phyloP scores from a whole-genome alignment of 768 basidiomycete species.

The Psilocybe azurescens region DNA sequence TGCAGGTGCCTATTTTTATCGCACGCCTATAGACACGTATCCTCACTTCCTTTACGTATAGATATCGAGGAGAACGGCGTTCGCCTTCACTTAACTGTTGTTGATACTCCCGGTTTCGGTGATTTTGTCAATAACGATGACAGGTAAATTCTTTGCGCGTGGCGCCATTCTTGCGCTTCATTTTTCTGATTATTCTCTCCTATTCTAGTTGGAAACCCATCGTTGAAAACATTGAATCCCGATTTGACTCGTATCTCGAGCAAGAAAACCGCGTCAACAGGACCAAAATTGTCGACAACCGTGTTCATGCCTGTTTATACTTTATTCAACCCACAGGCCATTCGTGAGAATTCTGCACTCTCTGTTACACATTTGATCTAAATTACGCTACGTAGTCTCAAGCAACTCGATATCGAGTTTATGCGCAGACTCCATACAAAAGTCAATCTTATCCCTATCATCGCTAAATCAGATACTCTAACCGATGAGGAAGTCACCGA shows the following conservation, averaged over 20 bases:
- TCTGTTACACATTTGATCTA: constrained; percentile 12
- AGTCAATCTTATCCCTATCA: constrained; percentile 98
- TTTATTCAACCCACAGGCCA: constrained; percentile 99
- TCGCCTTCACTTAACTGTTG: constrained; percentile 95
- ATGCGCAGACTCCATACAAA: constrained; percentile 97
- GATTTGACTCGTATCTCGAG: constrained; percentile 97
- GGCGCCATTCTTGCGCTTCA: constrained; percentile 15
- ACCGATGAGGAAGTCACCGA: constrained; percentile 94
- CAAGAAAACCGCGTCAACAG: constrained; percentile 99
- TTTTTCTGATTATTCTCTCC: constrained; percentile 24
- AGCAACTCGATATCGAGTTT: constrained; percentile 98
- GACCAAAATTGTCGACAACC: constrained; percentile 92
- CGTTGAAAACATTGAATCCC: constrained; percentile 96
- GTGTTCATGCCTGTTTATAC: constrained; percentile 98
- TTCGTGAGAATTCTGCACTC: constrained; percentile 63
- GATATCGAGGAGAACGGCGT: constrained; percentile 99
- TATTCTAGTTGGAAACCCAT: constrained; percentile 93
- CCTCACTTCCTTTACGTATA: constrained; percentile 43
- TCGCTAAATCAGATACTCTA: constrained; percentile 97
- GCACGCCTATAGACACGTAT: constrained; percentile 28
- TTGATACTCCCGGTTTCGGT: constrained; percentile 98
- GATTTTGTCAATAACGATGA: constrained; percentile 99
- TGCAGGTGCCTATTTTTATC: constrained; percentile 69
- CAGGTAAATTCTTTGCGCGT: constrained; percentile 57
- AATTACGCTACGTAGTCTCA: constrained; percentile 60